These are phyloP conservation scores for Piromyces sp. DNA, from an alignment of 192 early-diverging fungal genomes.

Conservation along the genomic window DNA sequence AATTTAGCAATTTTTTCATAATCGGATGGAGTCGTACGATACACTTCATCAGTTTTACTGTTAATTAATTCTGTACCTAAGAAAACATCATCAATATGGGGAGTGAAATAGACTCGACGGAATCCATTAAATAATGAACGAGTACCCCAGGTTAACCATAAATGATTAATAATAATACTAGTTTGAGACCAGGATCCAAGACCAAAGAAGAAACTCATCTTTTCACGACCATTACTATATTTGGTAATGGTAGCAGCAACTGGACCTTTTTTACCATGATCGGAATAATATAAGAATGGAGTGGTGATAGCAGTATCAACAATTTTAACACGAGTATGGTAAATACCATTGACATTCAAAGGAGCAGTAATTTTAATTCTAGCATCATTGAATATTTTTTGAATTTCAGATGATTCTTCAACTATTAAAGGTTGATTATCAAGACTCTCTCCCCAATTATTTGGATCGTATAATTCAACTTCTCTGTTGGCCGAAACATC, in stretches of 20 bases:
- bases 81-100: constrained; percentile 21
- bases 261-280: not conserved
- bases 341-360: not conserved
- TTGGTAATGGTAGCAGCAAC: constrained; percentile 12
- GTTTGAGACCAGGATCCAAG: constrained; percentile 21
- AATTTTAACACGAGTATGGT: not conserved
- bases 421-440: not conserved
- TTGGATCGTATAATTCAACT: not conserved
- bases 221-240: constrained; percentile 11
- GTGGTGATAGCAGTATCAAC: not conserved
- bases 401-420: not conserved
- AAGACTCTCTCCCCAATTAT: not conserved
- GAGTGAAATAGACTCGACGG: constrained; percentile 21
- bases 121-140: constrained; percentile 19
- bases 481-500: not conserved
- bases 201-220: constrained; percentile 23
- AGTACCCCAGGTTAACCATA: constrained; percentile 24
- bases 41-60: not conserved
- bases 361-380: not conserved
- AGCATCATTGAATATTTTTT: not conserved
- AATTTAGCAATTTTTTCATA: constrained; percentile 11
- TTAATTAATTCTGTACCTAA: not conserved
- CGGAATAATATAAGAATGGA: not conserved
- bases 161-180: constrained; percentile 7
- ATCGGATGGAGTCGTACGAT: constrained; percentile 10